Conservation (phyloP, 2,329 filamentous ascomycete genomes). For the Botrytis sinoallii region DNA sequence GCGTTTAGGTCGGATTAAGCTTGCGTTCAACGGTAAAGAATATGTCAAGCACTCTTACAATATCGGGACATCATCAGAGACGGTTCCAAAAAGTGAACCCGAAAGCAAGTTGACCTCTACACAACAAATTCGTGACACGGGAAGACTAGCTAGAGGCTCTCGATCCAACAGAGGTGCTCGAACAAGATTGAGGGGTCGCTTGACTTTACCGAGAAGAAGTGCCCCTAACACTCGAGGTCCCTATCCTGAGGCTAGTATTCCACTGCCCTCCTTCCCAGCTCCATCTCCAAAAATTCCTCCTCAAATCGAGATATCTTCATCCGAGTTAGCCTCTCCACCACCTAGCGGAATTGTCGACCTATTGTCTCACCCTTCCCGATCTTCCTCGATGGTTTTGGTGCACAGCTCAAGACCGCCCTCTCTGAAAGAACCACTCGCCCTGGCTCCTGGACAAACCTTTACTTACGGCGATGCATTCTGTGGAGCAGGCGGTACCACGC, state of each 20-base stretch:
- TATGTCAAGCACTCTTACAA: conserved; percentile 17
- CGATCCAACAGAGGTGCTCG: neutral
- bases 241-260: neutral
- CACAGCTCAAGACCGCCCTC: conserved; percentile 18
- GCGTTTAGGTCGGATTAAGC: neutral
- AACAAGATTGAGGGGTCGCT: neutral
- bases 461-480: conserved; percentile 71
- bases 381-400: neutral
- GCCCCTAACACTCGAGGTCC: neutral
- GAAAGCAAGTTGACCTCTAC: too few species aligned
- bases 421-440: conserved; percentile 23
- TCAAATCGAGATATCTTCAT: conserved; percentile 22
- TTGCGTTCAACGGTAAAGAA: neutral
- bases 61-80: neutral
- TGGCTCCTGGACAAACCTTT: conserved; percentile 48
- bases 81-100: too few species aligned
- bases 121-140: neutral
- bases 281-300: neutral
- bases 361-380: neutral
- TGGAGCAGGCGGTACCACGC: conserved; percentile 68
- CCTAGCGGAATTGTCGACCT: conserved; percentile 29
- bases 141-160: neutral
- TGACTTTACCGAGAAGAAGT: neutral
- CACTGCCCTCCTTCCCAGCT: neutral
- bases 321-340: conserved; percentile 24